Conservation (phyloP, 331 rosid species). For the Cydonia oblonga region DNA sequence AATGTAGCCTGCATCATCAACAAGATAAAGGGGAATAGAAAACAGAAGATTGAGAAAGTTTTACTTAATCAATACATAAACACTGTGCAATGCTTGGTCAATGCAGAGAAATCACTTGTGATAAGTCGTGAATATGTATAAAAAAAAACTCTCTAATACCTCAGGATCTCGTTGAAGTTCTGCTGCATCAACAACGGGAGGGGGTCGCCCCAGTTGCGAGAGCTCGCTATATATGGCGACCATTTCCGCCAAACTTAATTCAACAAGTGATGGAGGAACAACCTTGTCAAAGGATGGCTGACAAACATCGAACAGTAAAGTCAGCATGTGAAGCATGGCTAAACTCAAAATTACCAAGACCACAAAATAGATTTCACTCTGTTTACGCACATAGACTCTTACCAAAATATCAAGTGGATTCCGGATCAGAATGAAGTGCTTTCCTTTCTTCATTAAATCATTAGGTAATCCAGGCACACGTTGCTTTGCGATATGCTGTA, state of each 20-base stretch:
- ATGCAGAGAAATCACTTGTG: neutral
- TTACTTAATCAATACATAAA: neutral
- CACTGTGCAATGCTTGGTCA: neutral
- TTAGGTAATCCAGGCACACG: conserved; percentile 42
- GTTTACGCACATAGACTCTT: conserved; percentile 1
- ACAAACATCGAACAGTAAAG: conserved; percentile 8
- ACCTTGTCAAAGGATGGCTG: conserved; percentile 77
- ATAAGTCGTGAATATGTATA: neutral
- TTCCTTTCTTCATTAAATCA: conserved; percentile 63
- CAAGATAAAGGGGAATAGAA: neutral
- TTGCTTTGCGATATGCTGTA: conserved; percentile 77
- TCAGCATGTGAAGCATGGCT: conserved; percentile 1
- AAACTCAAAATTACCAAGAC: neutral
- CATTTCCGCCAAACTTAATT: conserved; percentile 61
- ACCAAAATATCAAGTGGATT: conserved; percentile 79
- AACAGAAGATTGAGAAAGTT: neutral
- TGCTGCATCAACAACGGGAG: conserved; percentile 56
- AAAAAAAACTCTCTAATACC: conserved; percentile 26
- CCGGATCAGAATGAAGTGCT: conserved; percentile 62
- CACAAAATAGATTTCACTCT: neutral
- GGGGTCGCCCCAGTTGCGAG: conserved; percentile 47
- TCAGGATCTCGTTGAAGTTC: conserved; percentile 63
- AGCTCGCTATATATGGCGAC: conserved; percentile 56
- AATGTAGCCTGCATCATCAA: conserved; percentile 44
- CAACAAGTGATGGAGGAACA: conserved; percentile 50